Evolutionary conservation across 352 stramenopile species (phyloP).

Genomic region (Phytophthora aleatoria): DNA sequence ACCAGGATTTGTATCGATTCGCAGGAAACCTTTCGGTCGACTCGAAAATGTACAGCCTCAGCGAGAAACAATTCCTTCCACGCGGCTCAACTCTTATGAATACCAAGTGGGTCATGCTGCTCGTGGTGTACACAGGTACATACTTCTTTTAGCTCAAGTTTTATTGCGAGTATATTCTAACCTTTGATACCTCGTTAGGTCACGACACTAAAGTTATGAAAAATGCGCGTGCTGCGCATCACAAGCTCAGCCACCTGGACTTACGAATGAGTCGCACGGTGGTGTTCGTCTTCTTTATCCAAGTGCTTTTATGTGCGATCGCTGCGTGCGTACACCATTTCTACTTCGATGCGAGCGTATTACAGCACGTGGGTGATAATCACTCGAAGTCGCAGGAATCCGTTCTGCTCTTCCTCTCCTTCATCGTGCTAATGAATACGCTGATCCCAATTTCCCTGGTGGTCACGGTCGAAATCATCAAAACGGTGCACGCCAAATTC

Average conservation of each 20-base stretch:
- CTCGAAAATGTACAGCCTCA: constrained; percentile 65
- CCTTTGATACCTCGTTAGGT: constrained; percentile 16
- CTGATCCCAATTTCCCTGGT: constrained; percentile 95
- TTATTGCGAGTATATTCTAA: not conserved
- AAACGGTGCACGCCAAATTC: constrained; percentile 75
- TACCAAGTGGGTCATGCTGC: constrained; percentile 71
- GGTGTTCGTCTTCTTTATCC: constrained; percentile 74
- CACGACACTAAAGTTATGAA: constrained; percentile 93
- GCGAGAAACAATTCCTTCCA: constrained; percentile 76
- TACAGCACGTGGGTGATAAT: constrained; percentile 7
- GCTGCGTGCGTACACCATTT: constrained; percentile 49
- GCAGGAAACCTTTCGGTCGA: constrained; percentile 71
- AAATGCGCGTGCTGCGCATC: constrained; percentile 76
- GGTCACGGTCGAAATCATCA: constrained; percentile 85
- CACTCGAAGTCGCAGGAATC: constrained; percentile 5
- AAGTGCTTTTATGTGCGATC: constrained; percentile 70
- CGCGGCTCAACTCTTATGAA: constrained; percentile 82
- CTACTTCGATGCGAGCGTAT: constrained; percentile 2
- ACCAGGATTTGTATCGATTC: constrained; percentile 83
- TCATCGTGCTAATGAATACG: constrained; percentile 91
- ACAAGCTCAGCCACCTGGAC: constrained; percentile 89
- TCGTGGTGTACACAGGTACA: constrained; percentile 76
- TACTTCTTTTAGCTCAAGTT: not conserved
- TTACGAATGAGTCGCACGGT: constrained; percentile 77
- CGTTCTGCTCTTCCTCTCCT: constrained; percentile 88